Base-by-base conservation (phyloP, 305 asterid species). In the Fraxinus dipetala region DNA sequence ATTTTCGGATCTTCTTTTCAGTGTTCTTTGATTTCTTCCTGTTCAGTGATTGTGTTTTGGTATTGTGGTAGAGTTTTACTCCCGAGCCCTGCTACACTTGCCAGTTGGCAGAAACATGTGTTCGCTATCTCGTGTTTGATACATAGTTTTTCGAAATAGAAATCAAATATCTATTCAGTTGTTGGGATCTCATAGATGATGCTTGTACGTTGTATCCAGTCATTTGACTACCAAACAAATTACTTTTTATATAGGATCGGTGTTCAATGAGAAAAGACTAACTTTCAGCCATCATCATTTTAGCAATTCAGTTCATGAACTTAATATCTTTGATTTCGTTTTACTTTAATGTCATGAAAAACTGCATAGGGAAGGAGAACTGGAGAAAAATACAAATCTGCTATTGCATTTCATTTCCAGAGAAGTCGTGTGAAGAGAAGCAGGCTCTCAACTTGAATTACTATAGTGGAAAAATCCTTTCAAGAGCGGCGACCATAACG, bases 141-240 rank as follows among this genome's bases (percentile, higher is more conserved):
- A n/a, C 80, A 36, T 59, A 31, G n/a, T 76, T 75, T 56, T 70
- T 30, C 38, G 26, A 76, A 63, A 65, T 76, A 63, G 81, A 81
- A 61, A 81, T 31, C 72, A 31, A 36, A 30, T 48, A 45, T 80
- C 72, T 72, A 36, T 54, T 70, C 67, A 78, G 51, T 18, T 78
- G 59, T 82, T 82, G 84, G 81, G 81, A 61, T 75, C 26, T 63
- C 35, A 78, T 36, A 1, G 75, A 75, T 18, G 8, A 59, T 73
- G 61, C 10, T 24, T 76, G 70, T 32, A 78, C 16, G 22, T 7
- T 79, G 82, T 79, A 34, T 69, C 48, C 10, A 30, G 24, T 22
- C 59, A 34, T 20, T 31, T 7, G 76, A 72, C 43, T 14, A 18
- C 16, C 28, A 38, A 14, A 65, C 75, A 36, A 36, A n/a, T 61